Percentiles rank a stretch among this genome's conserved stretches.
Conservation (phyloP, 1,139 yeast species). For the Suhomyces atakaporum region DNA sequence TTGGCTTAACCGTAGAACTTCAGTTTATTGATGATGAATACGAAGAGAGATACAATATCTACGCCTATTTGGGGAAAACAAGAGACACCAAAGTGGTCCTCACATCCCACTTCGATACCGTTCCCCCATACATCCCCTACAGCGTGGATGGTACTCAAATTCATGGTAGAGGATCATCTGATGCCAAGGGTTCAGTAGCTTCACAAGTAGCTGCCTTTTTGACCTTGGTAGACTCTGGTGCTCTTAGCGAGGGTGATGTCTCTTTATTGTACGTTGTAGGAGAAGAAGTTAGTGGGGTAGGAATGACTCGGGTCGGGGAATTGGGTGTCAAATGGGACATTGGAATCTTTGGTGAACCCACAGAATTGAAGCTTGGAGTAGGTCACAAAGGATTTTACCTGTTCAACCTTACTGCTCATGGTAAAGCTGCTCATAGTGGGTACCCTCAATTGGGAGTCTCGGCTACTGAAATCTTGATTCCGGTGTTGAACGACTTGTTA, state of each 20-base stretch:
- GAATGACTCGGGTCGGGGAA: slow-evolving; percentile 51
- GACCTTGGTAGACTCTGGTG: slow-evolving; percentile 40
- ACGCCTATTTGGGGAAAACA: slow-evolving; percentile 52
- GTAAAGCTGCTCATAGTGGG: slow-evolving; percentile 68
- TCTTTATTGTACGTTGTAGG: slow-evolving; percentile 66
- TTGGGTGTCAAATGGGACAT: slow-evolving; percentile 56
- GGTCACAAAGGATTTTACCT: slow-evolving; percentile 65
- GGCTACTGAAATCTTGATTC: slow-evolving; percentile 59
- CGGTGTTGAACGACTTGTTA: slow-evolving; percentile 41
- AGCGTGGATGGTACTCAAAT: slow-evolving; percentile 49
- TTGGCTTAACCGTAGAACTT: slow-evolving; percentile 55
- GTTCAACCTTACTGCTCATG: slow-evolving; percentile 47
- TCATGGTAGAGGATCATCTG: slow-evolving; percentile 67
- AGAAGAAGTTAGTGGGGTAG: slow-evolving; percentile 64
- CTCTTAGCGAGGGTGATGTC: slow-evolving; percentile 54
- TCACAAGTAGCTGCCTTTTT: slow-evolving; percentile 57
- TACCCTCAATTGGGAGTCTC: slow-evolving; percentile 70
- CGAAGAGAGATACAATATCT: slow-evolving; percentile 49
- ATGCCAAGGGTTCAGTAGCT: slow-evolving; percentile 71
- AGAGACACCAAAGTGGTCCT: slow-evolving; percentile 53
- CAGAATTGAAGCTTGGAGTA: slow-evolving; percentile 65
- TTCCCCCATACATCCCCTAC: slow-evolving; percentile 66
- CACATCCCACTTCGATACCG: slow-evolving; percentile 72
- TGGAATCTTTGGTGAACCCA: slow-evolving; percentile 75
- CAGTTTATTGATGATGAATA: slow-evolving; percentile 33